Conservation (phyloP, 2,329 filamentous ascomycete genomes). For the Elsinoe arachidis region DNA sequence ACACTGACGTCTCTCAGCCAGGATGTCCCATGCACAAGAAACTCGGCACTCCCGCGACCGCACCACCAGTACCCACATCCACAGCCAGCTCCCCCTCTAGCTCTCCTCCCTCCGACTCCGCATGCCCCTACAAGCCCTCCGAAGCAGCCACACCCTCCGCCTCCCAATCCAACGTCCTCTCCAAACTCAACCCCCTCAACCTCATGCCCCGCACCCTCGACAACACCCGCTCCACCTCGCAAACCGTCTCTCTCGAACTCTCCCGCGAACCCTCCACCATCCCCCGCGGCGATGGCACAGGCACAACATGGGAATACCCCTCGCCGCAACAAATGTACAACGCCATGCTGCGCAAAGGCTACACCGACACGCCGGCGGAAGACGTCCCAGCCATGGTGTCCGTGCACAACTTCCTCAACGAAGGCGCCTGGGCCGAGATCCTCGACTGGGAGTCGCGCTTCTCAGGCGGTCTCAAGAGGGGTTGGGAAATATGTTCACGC, state of each 20-base stretch:
- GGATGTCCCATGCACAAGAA: slow-evolving; percentile 60
- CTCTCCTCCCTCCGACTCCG: slow-evolving; percentile 34
- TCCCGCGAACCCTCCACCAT: slow-evolving; percentile 81
- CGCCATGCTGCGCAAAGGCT: slow-evolving; percentile 88
- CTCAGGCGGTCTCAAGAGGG: slow-evolving; percentile 55
- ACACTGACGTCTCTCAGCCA: slow-evolving; percentile 40
- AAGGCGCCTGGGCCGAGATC: slow-evolving; percentile 94
- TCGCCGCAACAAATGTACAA: slow-evolving; percentile 99
- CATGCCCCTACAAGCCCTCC: slow-evolving; percentile 39
- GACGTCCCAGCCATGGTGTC: slow-evolving; percentile 96
- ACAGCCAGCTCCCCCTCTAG: slow-evolving; percentile 18
- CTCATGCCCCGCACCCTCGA: slow-evolving; percentile 90
- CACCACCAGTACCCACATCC: slow-evolving; percentile 24
- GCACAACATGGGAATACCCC: slow-evolving; percentile 91
- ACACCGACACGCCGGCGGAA: slow-evolving; percentile 85
- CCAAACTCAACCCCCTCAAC: slow-evolving; percentile 73
- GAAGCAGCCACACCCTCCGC: slow-evolving; percentile 22
- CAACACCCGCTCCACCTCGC: slow-evolving; percentile 63
- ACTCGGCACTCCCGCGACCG: slow-evolving; percentile 29
- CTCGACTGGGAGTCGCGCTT: slow-evolving; percentile 89
- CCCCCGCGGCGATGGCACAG: slow-evolving; percentile 65
- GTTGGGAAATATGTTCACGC: slow-evolving; percentile 26
- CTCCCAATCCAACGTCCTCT: slow-evolving; percentile 43
- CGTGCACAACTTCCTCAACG: slow-evolving; percentile 96
- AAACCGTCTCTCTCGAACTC: slow-evolving; percentile 66